Evolutionary conservation across 192 early-diverging fungal species (phyloP).

Genomic region (Thamnidium elegans): DNA sequence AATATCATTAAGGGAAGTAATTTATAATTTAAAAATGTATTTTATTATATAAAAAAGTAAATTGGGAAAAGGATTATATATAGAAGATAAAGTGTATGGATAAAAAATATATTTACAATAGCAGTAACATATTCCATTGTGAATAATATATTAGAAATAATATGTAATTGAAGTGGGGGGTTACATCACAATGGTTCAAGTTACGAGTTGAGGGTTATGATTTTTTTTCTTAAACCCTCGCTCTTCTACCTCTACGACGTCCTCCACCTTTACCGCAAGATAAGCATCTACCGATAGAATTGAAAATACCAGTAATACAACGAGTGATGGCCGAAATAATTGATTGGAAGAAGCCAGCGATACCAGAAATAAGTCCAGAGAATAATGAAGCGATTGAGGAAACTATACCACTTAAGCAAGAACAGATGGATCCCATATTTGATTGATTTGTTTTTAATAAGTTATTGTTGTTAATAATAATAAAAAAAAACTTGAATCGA

Average conservation of each 20-base stretch:
- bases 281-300: slow-evolving; percentile 17
- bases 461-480: not conserved
- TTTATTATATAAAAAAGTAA: too few relatives aligned
- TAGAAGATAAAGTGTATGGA: too few relatives aligned
- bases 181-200: too few relatives aligned
- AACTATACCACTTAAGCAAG: slow-evolving; percentile 18
- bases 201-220: too few relatives aligned
- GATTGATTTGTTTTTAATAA: not conserved
- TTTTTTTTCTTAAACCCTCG: too few relatives aligned
- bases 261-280: slow-evolving; percentile 8
- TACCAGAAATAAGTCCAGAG: slow-evolving; percentile 20
- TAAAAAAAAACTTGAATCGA: not conserved
- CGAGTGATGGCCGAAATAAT: slow-evolving; percentile 21
- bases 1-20: too few relatives aligned
- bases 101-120: too few relatives aligned
- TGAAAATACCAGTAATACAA: slow-evolving; percentile 30
- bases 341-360: slow-evolving; percentile 25
- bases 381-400: slow-evolving; percentile 25
- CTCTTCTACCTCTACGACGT: not conserved
- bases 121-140: too few relatives aligned
- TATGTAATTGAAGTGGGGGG: too few relatives aligned
- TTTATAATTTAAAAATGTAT: too few relatives aligned
- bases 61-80: too few relatives aligned
- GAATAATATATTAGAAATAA: too few relatives aligned
- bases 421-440: slow-evolving; percentile 29